phyloP scores from a whole-genome alignment of 2,329 filamentous ascomycete genomes.

The Hyphodiscus sp. region DNA sequence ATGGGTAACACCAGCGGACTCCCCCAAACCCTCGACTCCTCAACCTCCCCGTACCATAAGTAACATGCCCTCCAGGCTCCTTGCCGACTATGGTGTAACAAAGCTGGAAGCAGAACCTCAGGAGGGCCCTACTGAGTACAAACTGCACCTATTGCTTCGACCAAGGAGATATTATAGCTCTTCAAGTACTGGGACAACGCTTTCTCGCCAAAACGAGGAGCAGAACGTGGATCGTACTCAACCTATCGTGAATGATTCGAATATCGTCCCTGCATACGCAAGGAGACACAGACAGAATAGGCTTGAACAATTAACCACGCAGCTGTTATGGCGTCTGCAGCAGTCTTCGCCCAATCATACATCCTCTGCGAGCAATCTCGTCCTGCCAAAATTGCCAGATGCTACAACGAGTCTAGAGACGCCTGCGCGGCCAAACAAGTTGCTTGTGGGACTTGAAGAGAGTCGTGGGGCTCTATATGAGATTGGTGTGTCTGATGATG shows the following conservation, averaged over 20 bases:
- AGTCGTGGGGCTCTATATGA: constrained; percentile 92
- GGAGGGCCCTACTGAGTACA: constrained; percentile 93
- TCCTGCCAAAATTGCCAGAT: constrained; percentile 70
- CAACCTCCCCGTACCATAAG: constrained; percentile 11
- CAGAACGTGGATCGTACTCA: constrained; percentile 7
- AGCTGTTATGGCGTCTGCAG: constrained; percentile 88
- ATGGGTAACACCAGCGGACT: constrained; percentile 60
- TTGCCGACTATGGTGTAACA: constrained; percentile 60
- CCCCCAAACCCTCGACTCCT: constrained; percentile 24
- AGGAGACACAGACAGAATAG: constrained; percentile 73
- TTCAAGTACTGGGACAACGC: constrained; percentile 57
- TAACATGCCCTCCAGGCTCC: constrained; percentile 33
- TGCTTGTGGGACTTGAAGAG: constrained; percentile 79
- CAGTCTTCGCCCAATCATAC: constrained; percentile 91
- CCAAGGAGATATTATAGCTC: constrained; percentile 67
- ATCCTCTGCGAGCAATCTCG: constrained; percentile 66
- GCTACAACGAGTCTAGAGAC: constrained; percentile 41
- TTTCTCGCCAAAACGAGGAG: constrained; percentile 24
- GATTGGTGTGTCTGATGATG: constrained; percentile 93
- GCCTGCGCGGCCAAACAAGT: constrained; percentile 45
- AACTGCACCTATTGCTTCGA: constrained; percentile 80
- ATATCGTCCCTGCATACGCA: constrained; percentile 22
- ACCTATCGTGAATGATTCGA: constrained; percentile 2
- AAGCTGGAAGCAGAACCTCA: constrained; percentile 87
- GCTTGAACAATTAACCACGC: constrained; percentile 86